Evolutionary conservation across 176 grass and related monocot species (phyloP).

Genomic region (Triticum timopheevii): DNA sequence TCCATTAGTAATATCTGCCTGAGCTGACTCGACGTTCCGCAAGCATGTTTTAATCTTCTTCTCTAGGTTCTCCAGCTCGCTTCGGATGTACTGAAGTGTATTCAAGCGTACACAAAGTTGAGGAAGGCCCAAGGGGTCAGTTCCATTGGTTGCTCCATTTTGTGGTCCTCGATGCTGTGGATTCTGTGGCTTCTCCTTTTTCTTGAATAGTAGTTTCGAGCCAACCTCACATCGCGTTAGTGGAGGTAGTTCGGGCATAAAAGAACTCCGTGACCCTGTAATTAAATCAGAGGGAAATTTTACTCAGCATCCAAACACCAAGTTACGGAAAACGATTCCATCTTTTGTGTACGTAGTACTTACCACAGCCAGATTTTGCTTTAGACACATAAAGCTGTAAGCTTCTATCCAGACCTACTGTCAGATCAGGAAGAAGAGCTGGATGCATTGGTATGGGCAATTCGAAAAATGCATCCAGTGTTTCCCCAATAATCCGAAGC

Average conservation of each 20-base stretch:
- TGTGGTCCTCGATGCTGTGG: constrained; percentile 64
- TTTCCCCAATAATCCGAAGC: constrained; percentile 88
- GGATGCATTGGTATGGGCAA: constrained; percentile 93
- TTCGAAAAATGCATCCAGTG: constrained; percentile 90
- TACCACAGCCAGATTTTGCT: constrained; percentile 95
- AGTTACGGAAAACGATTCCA: constrained; percentile 22
- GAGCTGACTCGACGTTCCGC: constrained; percentile 90
- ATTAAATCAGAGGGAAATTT: not conserved
- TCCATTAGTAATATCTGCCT: constrained; percentile 81
- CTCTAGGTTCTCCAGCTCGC: constrained; percentile 81
- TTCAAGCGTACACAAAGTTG: constrained; percentile 93
- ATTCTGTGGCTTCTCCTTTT: constrained; percentile 80
- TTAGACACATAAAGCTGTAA: constrained; percentile 87
- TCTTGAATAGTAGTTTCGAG: constrained; percentile 90
- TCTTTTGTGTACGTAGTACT: constrained; percentile 34
- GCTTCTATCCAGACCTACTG: constrained; percentile 74
- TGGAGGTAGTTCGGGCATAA: constrained; percentile 73
- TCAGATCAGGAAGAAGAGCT: constrained; percentile 82
- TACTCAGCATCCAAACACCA: constrained; percentile 10
- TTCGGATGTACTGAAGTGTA: constrained; percentile 74
- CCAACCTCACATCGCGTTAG: constrained; percentile 93
- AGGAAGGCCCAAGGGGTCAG: constrained; percentile 59
- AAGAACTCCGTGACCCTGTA: constrained; percentile 75
- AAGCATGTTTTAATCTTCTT: constrained; percentile 96
- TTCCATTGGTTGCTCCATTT: constrained; percentile 62